Percentiles rank a stretch among this genome's conserved stretches.
Conservation (phyloP, 495 filamentous ascomycete species). For the Halenospora varia region DNA sequence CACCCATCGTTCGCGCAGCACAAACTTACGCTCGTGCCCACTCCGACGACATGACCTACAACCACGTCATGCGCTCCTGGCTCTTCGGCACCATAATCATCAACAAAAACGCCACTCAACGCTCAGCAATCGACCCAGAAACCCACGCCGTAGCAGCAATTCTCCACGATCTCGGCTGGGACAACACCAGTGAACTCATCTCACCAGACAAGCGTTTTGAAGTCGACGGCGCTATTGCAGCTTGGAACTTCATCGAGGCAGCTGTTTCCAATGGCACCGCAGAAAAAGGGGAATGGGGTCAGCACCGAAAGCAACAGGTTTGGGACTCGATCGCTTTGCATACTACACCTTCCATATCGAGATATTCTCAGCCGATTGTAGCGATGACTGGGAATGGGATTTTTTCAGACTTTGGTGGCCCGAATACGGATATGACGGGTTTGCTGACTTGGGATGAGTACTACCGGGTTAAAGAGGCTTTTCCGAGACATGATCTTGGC, state of each 20-base stretch:
- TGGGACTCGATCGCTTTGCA: constrained; percentile 54
- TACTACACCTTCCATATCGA: constrained; percentile 33
- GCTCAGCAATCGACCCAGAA: constrained; percentile 34
- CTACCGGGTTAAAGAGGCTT: constrained; percentile 27
- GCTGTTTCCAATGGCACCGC: constrained; percentile 4
- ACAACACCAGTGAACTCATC: constrained; percentile 29
- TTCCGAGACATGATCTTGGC: constrained; percentile 34
- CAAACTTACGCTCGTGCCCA: constrained; percentile 34
- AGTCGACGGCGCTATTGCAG: constrained; percentile 48
- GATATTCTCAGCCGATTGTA: constrained; percentile 41
- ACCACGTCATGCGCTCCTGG: constrained; percentile 43
- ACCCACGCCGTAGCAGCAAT: constrained; percentile 40
- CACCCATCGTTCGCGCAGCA: constrained; percentile 18
- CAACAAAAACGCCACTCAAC: background rate
- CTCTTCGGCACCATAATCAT: constrained; percentile 29
- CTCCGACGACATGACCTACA: constrained; percentile 31
- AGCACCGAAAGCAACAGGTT: constrained; percentile 36
- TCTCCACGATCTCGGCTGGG: constrained; percentile 53
- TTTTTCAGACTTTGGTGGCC: constrained; percentile 41
- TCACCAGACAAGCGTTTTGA: constrained; percentile 47
- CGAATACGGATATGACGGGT: constrained; percentile 9
- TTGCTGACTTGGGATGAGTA: constrained; percentile 33
- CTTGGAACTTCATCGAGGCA: constrained; percentile 34
- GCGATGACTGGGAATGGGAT: constrained; percentile 34
- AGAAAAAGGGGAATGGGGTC: constrained; percentile 30